Conservation (phyloP, 306 rosid genomes). For the Pueraria montana region DNA sequence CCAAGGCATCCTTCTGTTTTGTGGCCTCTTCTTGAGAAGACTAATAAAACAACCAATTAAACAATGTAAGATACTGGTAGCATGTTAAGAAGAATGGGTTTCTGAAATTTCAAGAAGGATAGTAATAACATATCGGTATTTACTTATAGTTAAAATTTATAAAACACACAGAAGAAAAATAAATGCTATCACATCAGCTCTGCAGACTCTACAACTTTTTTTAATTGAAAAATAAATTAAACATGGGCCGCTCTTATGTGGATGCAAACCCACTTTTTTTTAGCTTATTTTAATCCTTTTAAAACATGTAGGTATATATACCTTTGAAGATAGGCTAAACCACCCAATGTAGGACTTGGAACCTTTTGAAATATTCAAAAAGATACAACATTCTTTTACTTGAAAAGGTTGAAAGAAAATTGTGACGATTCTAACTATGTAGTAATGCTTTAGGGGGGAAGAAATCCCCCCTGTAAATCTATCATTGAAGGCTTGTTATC, state of each 20-base stretch:
- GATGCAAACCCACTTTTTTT: too few relatives aligned
- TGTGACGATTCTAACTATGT: neutral
- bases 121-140: neutral
- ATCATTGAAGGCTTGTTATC: too few relatives aligned
- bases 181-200: neutral
- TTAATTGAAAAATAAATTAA: neutral
- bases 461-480: neutral
- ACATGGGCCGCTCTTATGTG: too few relatives aligned
- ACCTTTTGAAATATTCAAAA: too few relatives aligned
- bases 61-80: conserved; percentile 27
- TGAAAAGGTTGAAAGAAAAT: neutral
- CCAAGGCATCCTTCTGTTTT: conserved; percentile 86
- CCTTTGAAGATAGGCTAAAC: too few relatives aligned
- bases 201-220: neutral
- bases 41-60: conserved; percentile 56
- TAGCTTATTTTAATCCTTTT: too few relatives aligned
- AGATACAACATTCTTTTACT: neutral
- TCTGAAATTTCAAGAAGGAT: conserved; percentile 11
- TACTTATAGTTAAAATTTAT: neutral
- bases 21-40: conserved; percentile 93
- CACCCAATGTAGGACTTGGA: too few relatives aligned
- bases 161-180: neutral
- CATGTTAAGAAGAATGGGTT: neutral
- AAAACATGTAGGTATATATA: too few relatives aligned
- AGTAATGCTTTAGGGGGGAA: neutral